Percentiles rank a stretch among this genome's conserved stretches.
Evolutionary conservation across 2,329 filamentous ascomycete genomes (phyloP).

Genomic region (Remersonia thermophila): DNA sequence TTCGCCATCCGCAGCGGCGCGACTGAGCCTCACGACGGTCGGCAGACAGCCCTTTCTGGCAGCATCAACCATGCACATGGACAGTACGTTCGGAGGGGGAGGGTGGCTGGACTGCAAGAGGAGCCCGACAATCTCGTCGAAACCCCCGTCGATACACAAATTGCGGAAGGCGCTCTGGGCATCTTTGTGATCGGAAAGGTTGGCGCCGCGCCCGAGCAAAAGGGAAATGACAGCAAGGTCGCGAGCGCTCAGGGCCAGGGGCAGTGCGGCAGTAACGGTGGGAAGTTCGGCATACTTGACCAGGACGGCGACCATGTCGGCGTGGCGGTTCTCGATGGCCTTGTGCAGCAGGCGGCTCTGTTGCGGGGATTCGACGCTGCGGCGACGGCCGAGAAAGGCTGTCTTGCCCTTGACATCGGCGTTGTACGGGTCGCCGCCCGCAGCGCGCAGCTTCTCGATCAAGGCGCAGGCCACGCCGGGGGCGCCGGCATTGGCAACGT

Average conservation of each 20-base stretch:
- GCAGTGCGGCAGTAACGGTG: constrained; percentile 37
- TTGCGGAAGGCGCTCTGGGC: constrained; percentile 42
- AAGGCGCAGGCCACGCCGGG: constrained; percentile 45
- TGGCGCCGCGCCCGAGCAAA: constrained; percentile 40
- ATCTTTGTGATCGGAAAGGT: constrained; percentile 32
- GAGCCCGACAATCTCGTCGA: constrained; percentile 34
- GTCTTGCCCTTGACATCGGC: constrained; percentile 34
- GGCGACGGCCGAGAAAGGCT: constrained; percentile 35
- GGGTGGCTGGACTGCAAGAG: constrained; percentile 37
- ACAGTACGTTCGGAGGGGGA: constrained; percentile 31
- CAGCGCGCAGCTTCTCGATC: constrained; percentile 35
- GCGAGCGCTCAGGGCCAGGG: constrained; percentile 33
- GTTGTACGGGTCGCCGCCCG: constrained; percentile 40
- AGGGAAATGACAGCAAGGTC: constrained; percentile 33
- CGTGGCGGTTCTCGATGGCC: constrained; percentile 37
- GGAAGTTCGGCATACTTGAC: constrained; percentile 39
- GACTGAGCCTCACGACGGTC: constrained; percentile 38
- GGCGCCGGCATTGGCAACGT: constrained; percentile 36
- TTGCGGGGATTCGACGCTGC: constrained; percentile 38
- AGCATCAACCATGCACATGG: constrained; percentile 41
- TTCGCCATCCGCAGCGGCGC: constrained; percentile 41
- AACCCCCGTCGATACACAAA: constrained; percentile 33
- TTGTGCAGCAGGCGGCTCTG: constrained; percentile 38
- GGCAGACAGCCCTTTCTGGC: constrained; percentile 35
- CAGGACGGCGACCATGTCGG: constrained; percentile 42